Conservation (phyloP, 257 asterid genomes). For the Paulownia fortunei region DNA sequence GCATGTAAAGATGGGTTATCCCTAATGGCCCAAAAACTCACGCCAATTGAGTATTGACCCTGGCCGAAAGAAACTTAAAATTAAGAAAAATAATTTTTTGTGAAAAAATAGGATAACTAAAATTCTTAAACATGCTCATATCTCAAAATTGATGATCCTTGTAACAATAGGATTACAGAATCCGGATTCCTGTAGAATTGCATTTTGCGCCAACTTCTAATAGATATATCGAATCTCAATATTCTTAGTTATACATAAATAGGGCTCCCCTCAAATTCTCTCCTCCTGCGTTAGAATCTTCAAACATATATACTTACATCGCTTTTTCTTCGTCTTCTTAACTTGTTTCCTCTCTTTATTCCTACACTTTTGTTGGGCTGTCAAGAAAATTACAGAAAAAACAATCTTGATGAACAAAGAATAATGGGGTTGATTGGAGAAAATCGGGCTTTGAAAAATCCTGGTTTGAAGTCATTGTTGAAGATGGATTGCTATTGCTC, state of each 20-base stretch:
- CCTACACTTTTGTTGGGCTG: neutral
- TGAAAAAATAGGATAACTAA: neutral
- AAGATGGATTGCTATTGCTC: slow-evolving; percentile 22
- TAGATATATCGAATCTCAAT: neutral
- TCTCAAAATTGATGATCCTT: neutral
- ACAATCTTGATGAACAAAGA: slow-evolving; percentile 10
- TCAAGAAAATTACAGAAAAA: neutral
- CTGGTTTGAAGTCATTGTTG: neutral
- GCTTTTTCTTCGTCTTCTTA: neutral
- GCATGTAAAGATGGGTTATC: no score
- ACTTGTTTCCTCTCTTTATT: neutral
- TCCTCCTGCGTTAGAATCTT: neutral
- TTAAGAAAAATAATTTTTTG: no score
- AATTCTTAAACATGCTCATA: neutral
- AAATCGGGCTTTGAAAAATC: neutral
- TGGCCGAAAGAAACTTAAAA: no score
- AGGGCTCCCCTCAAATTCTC: neutral
- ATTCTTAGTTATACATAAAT: neutral
- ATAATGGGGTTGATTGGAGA: neutral
- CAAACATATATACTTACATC: neutral
- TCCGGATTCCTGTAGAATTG: neutral
- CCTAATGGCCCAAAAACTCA: no score
- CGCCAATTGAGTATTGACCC: no score
- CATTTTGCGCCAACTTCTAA: neutral
- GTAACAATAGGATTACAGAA: neutral